Evolutionary conservation across 306 rosid species (phyloP), one percentile per base, ranked within the genome.

Genomic region (Sesbania bispinosa): DNA sequence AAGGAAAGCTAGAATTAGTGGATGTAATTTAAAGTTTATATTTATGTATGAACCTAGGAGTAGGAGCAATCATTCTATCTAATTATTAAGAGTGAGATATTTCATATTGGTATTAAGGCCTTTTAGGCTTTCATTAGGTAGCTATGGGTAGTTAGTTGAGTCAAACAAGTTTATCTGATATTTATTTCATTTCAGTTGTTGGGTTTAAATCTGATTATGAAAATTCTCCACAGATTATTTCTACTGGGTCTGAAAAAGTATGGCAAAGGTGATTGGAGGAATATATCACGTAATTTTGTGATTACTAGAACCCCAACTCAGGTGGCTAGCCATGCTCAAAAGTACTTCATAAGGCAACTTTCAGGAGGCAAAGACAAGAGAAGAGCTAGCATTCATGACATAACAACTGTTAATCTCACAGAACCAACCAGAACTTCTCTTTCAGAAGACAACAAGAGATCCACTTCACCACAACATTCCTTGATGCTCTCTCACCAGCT

Each of bases 191-290:
- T 13, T 62, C 13, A 15, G n/a, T n/a, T n/a, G n/a, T 36, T 13
- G 62, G 55, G 69, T 9, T 41, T 51, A 19, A n/a, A 69, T 23
- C 13, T 73, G 66, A 19, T 53, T 74, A 21, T 78, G 74, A 65
- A 63, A 64, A 55, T 46, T 55, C 13, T 69, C 14, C 20, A 65
- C 78, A 94, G 99, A 69, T 66, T 89, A 81, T 94, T 94, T 78
- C 80, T 94, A 16, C 74, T 89, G 83, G 99, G 99, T 7, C 77
- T 94, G 81, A 86, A 89, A 59, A 91, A 87, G 79, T 83, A 89
- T 62, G 97, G 97, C 27, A 94, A 91, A 77, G 97, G 99, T 0
- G 99, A 94, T 72, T 94, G 99, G 99, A 91, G 99, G 77, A 94
- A 88, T 67, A 94, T 92, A 18, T 92, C 97, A 0, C 81, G 96